Conservation (phyloP, 441 rosid species). For the Populus hybrid region DNA sequence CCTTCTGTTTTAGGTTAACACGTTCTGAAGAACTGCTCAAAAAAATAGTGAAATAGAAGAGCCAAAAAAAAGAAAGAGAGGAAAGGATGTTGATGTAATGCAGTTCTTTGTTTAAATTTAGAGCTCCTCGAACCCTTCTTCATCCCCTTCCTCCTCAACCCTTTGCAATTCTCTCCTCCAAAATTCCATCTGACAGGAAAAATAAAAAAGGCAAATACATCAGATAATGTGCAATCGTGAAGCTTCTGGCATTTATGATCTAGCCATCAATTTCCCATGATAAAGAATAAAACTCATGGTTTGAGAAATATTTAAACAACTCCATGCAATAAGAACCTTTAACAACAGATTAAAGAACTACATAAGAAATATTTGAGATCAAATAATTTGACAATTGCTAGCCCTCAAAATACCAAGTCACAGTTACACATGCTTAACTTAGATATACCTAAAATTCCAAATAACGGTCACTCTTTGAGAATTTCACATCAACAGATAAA, state of each 20-base stretch:
- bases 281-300: neutral
- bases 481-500: neutral
- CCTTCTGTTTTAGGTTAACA: neutral
- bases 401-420: neutral
- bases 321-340: neutral
- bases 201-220: neutral
- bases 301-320: neutral
- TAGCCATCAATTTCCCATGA: neutral
- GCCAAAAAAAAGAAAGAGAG: too few relatives aligned
- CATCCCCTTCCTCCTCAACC: conserved; percentile 53
- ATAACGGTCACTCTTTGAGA: neutral
- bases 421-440: neutral
- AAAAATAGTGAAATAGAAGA: too few relatives aligned
- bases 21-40: neutral
- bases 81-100: neutral
- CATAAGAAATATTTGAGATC: neutral
- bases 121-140: conserved; percentile 92
- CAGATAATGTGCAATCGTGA: neutral
- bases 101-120: conserved; percentile 20
- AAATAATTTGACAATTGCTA: neutral
- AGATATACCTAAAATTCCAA: neutral
- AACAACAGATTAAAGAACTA: neutral
- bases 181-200: conserved; percentile 58
- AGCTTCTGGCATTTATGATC: neutral
- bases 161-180: conserved; percentile 81